phyloP scores from a whole-genome alignment of 139 green algal species.

The Closterium sp. region DNA sequence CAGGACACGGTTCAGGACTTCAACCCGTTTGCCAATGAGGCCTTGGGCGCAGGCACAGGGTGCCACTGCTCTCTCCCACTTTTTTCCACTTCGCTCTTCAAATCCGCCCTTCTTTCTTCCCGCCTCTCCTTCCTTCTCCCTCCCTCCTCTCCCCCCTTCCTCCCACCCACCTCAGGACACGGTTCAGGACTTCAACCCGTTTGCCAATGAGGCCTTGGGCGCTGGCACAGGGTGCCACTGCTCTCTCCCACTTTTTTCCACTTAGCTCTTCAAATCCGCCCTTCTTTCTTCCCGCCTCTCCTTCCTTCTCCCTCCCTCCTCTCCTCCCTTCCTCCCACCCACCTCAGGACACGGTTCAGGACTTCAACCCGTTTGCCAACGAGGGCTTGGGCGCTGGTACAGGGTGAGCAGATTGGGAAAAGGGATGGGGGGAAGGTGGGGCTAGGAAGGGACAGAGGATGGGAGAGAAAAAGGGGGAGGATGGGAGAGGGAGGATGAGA shows the following conservation, averaged over 20 bases:
- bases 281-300: too few species aligned
- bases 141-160: too few species aligned
- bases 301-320: not conserved
- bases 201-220: constrained; percentile 36
- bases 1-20: too few species aligned
- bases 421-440: not conserved
- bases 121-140: too few species aligned
- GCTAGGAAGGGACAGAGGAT: not conserved
- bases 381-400: not conserved
- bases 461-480: too few species aligned
- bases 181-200: constrained; percentile 75
- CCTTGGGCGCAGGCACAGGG: too few species aligned
- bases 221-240: not conserved
- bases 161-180: constrained; percentile 53
- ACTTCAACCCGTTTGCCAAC: constrained; percentile 70
- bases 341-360: constrained; percentile 66
- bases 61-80: too few species aligned
- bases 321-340: not conserved
- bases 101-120: too few species aligned
- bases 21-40: too few species aligned
- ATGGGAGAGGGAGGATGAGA: not conserved
- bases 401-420: not conserved
- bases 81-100: too few species aligned
- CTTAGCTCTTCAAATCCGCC: too few species aligned
- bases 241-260: not conserved